Evolutionary conservation across 352 stramenopile species (phyloP), one percentile per base, ranked within the genome.

Genomic region (Phytophthora tentaculata): DNA sequence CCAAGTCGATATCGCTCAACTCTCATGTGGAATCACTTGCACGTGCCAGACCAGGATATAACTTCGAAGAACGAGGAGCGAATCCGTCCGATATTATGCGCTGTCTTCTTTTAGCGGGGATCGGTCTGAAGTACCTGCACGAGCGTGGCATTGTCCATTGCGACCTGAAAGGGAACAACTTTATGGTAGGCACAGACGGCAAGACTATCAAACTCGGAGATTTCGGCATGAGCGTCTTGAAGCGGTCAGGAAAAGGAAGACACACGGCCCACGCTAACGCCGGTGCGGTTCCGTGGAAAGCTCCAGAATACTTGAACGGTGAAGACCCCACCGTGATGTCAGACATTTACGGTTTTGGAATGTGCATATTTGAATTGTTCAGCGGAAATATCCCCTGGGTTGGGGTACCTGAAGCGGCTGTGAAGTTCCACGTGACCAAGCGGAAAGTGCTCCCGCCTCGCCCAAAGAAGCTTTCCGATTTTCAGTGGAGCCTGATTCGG

Each of bases 91-190:
- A 79, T 28, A 64, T 75, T 10, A 76, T 71, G 71, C 57, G 62
- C 14, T 59, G 47, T 24, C 67, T 79, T 22, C 7, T 65, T 6
- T 51, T 79, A 13, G 65, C 63, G 14, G 70, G 72, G 0, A 57
- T 81, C 13, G 76, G 76, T 0, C 45, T 83, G 1, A 66, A 74
- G 28, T 81, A 79, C 22, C 48, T 83, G 3, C 76, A 83, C n/a
- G 48, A 62, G 14, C 61, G 61, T 22, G 50, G 45, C 0, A 72
- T 81, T 23, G 61, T 83, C 23, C 76, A 83, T 23, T 72, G 68
- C 32, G 74, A 83, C 51, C 37, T 83, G 8, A 83, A 81, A 28
- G 56, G 65, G 4, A 74, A 79, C 50, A 79, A 73, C 19, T 70
- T 79, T 32, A 62, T 79, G 57, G 64, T 79, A 5, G 58, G 71